phyloP scores from a whole-genome alignment of 345 rosid species.

The Boechera divaricarpa region DNA sequence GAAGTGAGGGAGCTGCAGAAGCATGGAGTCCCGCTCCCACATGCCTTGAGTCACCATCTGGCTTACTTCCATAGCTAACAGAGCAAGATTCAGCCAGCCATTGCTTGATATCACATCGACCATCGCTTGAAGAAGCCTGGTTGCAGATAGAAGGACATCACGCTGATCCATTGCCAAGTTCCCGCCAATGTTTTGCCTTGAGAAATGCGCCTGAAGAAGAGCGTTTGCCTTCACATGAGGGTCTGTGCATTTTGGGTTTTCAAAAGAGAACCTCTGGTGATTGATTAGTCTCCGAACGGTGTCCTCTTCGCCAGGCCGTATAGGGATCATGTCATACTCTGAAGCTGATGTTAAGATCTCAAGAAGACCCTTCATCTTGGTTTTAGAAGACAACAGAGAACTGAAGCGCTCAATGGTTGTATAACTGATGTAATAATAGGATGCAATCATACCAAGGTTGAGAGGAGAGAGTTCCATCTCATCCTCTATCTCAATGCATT shows the following conservation, averaged over 20 bases:
- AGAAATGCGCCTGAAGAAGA: constrained; percentile 92
- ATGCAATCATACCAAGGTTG: constrained; percentile 90
- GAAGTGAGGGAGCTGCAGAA: constrained; percentile 91
- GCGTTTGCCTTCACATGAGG: constrained; percentile 93
- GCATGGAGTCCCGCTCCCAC: constrained; percentile 98
- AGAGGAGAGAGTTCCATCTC: constrained; percentile 79
- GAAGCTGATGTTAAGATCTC: constrained; percentile 89
- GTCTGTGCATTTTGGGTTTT: constrained; percentile 71
- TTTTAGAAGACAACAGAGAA: constrained; percentile 76
- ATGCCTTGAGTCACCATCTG: constrained; percentile 97
- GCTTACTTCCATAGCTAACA: constrained; percentile 89
- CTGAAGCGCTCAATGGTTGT: constrained; percentile 94
- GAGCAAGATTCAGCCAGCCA: constrained; percentile 91
- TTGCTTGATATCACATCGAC: constrained; percentile 90
- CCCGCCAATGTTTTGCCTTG: constrained; percentile 77
- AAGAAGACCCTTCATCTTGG: constrained; percentile 93
- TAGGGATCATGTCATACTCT: constrained; percentile 79
- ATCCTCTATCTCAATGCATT: constrained; percentile 77
- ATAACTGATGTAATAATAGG: constrained; percentile 84
- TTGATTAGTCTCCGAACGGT: constrained; percentile 71
- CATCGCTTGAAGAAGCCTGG: constrained; percentile 86
- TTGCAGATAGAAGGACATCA: constrained; percentile 76
- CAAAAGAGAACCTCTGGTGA: constrained; percentile 94
- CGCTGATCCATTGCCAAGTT: constrained; percentile 79
- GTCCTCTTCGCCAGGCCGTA: constrained; percentile 91